Evolutionary conservation across 202 grass and related monocot species (phyloP).

Genomic region (Panicum virgatum): DNA sequence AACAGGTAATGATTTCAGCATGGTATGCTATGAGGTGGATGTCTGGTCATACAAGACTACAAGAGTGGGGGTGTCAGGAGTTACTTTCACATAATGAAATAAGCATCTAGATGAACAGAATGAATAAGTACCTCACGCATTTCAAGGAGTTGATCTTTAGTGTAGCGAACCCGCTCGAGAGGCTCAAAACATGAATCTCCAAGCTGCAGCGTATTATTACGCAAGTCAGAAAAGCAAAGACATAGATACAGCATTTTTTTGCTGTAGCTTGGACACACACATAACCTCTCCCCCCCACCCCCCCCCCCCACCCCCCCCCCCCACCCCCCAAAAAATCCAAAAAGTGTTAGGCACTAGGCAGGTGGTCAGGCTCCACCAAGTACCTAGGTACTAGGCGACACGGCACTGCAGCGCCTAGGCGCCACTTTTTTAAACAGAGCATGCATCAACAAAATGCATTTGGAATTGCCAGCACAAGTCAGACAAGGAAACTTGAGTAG

Average conservation of each 20-base stretch:
- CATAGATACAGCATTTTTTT: constrained; percentile 15
- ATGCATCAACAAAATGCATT: background rate
- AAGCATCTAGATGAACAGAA: background rate
- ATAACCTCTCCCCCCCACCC: too few relatives aligned
- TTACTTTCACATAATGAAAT: background rate
- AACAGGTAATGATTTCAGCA: background rate
- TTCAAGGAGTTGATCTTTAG: constrained; percentile 72
- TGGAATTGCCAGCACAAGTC: background rate
- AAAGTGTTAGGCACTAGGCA: too few relatives aligned
- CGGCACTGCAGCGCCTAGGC: too few relatives aligned
- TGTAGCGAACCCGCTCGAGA: constrained; percentile 52
- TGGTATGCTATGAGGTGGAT: background rate
- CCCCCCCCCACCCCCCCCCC: too few relatives aligned
- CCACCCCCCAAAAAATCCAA: too few relatives aligned
- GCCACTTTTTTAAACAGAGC: too few relatives aligned
- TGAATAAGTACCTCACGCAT: constrained; percentile 55
- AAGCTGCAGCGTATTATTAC: constrained; percentile 34
- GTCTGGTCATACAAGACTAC: background rate
- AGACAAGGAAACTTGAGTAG: background rate
- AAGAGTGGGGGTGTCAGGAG: background rate
- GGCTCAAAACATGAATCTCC: constrained; percentile 56
- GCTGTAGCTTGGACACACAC: too few relatives aligned
- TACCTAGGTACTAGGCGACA: too few relatives aligned
- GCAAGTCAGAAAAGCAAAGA: background rate
- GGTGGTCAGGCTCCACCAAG: too few relatives aligned